Conservation (phyloP, 2,329 filamentous ascomycete species). For the Penicillium vulpinum region DNA sequence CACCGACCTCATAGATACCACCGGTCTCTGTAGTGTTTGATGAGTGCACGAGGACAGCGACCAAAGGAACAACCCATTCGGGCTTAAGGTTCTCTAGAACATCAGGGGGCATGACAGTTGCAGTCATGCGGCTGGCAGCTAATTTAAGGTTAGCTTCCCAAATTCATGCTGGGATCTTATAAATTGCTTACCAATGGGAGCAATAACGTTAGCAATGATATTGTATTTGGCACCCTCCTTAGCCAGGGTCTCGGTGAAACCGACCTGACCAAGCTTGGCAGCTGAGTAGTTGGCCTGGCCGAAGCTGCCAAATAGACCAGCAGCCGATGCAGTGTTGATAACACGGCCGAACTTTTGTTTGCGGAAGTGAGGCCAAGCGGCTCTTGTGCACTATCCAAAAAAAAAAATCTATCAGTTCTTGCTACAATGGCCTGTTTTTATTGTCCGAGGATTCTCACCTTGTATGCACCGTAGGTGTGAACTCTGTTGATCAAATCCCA, state of each 20-base stretch:
- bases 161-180: neutral
- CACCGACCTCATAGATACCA: conserved; percentile 89
- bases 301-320: conserved; percentile 92
- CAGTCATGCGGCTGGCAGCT: conserved; percentile 93
- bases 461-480: conserved; percentile 91
- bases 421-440: neutral
- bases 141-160: conserved; percentile 11
- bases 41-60: conserved; percentile 83
- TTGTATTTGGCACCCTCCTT: conserved; percentile 99
- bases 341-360: conserved; percentile 98
- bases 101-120: conserved; percentile 94
- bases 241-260: conserved; percentile 95
- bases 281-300: conserved; percentile 97
- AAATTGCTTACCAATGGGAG: conserved; percentile 64
- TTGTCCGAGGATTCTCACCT: conserved; percentile 47
- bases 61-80: conserved; percentile 92
- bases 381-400: conserved; percentile 67
- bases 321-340: conserved; percentile 96
- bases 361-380: conserved; percentile 95
- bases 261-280: conserved; percentile 91
- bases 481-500: conserved; percentile 95
- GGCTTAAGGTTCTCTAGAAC: conserved; percentile 82
- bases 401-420: conserved; percentile 19
- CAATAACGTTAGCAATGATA: conserved; percentile 92
- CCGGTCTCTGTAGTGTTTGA: conserved; percentile 81